These are phyloP conservation scores for Orbilia blumenaviensis DNA, from an alignment of 2,329 filamentous ascomycete genomes.

Conservation along the genomic window DNA sequence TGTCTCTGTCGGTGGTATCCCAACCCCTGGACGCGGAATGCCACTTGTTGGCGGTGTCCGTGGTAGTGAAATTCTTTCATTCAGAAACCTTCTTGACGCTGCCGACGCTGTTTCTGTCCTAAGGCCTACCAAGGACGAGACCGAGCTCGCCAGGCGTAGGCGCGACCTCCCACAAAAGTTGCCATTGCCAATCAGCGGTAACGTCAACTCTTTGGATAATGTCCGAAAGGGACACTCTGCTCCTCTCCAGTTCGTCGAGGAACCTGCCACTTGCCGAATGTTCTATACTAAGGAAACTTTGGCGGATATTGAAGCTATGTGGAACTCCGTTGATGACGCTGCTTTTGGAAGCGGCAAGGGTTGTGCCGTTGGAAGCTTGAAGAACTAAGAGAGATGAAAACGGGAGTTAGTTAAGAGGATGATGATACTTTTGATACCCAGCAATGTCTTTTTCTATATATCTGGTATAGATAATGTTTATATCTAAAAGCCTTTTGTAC, in stretches of 20 bases:
- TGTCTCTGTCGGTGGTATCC: slow-evolving; percentile 66
- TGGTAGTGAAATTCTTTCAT: slow-evolving; percentile 45
- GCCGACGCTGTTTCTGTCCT: slow-evolving; percentile 32
- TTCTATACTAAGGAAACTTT: slow-evolving; percentile 67
- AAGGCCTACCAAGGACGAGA: slow-evolving; percentile 26
- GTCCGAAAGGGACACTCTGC: slow-evolving; percentile 52
- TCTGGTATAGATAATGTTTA: slow-evolving; percentile 4
- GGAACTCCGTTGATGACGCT: slow-evolving; percentile 63
- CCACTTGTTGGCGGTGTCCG: slow-evolving; percentile 50
- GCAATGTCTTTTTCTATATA: neutral
- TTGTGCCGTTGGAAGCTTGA: slow-evolving; percentile 43
- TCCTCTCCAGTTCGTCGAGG: slow-evolving; percentile 65
- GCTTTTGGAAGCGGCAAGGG: slow-evolving; percentile 57
- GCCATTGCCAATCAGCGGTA: slow-evolving; percentile 48
- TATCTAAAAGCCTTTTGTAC: neutral
- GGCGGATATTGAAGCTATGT: slow-evolving; percentile 64
- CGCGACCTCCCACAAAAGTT: slow-evolving; percentile 41
- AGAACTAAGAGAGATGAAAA: slow-evolving; percentile 1
- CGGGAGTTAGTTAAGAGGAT: neutral
- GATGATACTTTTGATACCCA: slow-evolving; percentile 1
- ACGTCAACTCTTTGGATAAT: slow-evolving; percentile 50
- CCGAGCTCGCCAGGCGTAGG: slow-evolving; percentile 22
- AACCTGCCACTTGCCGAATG: slow-evolving; percentile 66
- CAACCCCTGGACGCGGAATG: slow-evolving; percentile 50
- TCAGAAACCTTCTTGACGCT: slow-evolving; percentile 33